A percentile compares a stretch with the other conserved stretches of the same genome.
These are phyloP conservation scores for Cercospora sojina DNA, from an alignment of 2,329 filamentous ascomycete genomes.

Conservation along the genomic window DNA sequence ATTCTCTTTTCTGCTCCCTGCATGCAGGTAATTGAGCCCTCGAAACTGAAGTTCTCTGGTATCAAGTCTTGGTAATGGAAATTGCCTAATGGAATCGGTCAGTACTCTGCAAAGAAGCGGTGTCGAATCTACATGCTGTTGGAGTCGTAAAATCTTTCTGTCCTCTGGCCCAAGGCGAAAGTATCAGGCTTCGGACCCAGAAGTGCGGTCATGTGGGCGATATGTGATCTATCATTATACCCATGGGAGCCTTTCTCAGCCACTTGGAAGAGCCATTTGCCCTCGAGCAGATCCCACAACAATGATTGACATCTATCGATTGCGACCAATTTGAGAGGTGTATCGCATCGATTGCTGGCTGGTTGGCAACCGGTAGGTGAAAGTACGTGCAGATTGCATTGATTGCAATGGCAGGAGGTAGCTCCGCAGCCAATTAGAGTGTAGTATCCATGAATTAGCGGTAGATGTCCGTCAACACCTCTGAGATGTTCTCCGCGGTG, in stretches of 20 bases:
- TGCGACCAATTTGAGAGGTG: too few species aligned
- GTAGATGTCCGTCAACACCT: too few species aligned
- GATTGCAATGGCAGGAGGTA: too few species aligned
- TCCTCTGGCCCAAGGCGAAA: background rate
- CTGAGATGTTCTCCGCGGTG: too few species aligned
- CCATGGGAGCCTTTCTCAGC: constrained; percentile 2
- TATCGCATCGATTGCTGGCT: too few species aligned
- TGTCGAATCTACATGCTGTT: background rate
- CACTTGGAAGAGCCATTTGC: constrained; percentile 28
- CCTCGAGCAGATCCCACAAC: constrained; percentile 25
- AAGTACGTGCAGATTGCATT: too few species aligned
- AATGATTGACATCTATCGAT: too few species aligned
- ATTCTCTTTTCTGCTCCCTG: constrained; percentile 34
- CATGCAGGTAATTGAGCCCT: constrained; percentile 1
- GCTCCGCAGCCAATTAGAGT: too few species aligned
- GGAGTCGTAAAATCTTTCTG: background rate
- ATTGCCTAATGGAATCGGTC: background rate
- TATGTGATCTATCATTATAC: constrained; percentile 21
- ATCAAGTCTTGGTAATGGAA: background rate
- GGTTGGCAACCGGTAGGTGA: too few species aligned
- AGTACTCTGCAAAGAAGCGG: background rate
- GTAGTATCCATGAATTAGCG: too few species aligned
- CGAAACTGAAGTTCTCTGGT: background rate
- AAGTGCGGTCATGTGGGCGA: constrained; percentile 7
- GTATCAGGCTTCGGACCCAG: background rate